A percentile compares a stretch with the other conserved stretches of the same genome.
Conservation (phyloP, 169 alveolate species). For the Condylostoma magnum region DNA sequence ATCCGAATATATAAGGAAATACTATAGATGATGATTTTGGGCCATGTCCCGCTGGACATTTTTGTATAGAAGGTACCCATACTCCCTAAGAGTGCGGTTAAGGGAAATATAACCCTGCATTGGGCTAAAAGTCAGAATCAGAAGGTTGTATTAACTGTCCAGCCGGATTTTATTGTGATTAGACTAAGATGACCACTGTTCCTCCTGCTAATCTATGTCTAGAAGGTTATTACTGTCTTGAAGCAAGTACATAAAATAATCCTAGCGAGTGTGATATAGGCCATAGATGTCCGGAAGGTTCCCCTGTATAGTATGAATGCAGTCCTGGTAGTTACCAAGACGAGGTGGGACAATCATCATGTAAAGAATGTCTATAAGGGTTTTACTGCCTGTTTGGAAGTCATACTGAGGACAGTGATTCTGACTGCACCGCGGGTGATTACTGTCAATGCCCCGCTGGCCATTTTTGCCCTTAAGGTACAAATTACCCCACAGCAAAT, state of each 20-base stretch:
- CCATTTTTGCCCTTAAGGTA: slow-evolving; percentile 41
- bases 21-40: slow-evolving; percentile 43
- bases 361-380: slow-evolving; percentile 60
- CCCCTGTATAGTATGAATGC: slow-evolving; percentile 44
- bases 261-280: slow-evolving; percentile 51
- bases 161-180: slow-evolving; percentile 57
- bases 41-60: slow-evolving; percentile 73
- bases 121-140: slow-evolving; percentile 33
- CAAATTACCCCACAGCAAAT: slow-evolving; percentile 5
- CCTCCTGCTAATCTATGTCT: slow-evolving; percentile 39
- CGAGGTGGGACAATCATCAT: slow-evolving; percentile 34
- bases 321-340: slow-evolving; percentile 57
- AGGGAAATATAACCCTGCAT: slow-evolving; percentile 54
- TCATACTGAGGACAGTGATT: slow-evolving; percentile 27
- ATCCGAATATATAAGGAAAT: slow-evolving; percentile 59
- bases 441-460: slow-evolving; percentile 47
- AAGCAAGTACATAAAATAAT: slow-evolving; percentile 25
- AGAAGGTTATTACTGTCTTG: slow-evolving; percentile 65
- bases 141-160: slow-evolving; percentile 64
- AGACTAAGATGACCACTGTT: slow-evolving; percentile 33
- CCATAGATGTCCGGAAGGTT: slow-evolving; percentile 54
- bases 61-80: slow-evolving; percentile 39
- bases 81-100: slow-evolving; percentile 58
- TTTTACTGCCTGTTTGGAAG: slow-evolving; percentile 52
- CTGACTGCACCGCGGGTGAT: slow-evolving; percentile 11